Evolutionary conservation across 768 basidiomycete genomes (phyloP).

Genomic region (Mycena leptocephala): DNA sequence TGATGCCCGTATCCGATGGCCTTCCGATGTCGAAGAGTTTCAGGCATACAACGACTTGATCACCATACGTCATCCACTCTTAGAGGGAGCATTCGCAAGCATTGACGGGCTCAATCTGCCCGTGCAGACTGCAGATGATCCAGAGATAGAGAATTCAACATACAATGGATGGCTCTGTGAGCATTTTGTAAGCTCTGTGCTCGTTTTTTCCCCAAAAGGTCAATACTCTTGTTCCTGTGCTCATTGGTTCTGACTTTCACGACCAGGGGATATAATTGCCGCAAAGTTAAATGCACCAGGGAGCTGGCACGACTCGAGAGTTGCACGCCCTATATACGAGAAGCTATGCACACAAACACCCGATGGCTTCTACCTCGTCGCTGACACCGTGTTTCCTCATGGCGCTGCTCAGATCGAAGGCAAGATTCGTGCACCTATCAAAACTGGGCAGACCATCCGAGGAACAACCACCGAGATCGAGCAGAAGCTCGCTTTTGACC

Average conservation of each 20-base stretch:
- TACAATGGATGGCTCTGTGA: no score
- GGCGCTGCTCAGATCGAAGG: neutral
- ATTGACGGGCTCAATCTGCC: no score
- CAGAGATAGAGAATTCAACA: no score
- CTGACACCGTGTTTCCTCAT: neutral
- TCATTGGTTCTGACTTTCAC: neutral
- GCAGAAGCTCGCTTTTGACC: neutral
- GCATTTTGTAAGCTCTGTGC: no score
- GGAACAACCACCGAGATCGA: neutral
- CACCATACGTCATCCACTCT: no score
- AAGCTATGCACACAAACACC: neutral
- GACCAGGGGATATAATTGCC: neutral
- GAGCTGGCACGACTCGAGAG: neutral
- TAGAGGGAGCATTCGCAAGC: no score
- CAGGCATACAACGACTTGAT: no score
- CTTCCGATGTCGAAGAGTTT: no score
- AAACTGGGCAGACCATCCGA: neutral
- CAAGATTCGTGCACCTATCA: neutral
- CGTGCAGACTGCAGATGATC: no score
- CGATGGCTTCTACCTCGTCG: neutral
- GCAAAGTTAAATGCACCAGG: neutral
- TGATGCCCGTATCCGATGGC: neutral
- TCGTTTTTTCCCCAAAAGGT: no score
- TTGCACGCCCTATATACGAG: neutral
- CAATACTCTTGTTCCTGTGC: no score